These are phyloP conservation scores for Hanseniaspora pseudoguilliermondii DNA, from an alignment of 805 yeast genomes.

Conservation along the genomic window DNA sequence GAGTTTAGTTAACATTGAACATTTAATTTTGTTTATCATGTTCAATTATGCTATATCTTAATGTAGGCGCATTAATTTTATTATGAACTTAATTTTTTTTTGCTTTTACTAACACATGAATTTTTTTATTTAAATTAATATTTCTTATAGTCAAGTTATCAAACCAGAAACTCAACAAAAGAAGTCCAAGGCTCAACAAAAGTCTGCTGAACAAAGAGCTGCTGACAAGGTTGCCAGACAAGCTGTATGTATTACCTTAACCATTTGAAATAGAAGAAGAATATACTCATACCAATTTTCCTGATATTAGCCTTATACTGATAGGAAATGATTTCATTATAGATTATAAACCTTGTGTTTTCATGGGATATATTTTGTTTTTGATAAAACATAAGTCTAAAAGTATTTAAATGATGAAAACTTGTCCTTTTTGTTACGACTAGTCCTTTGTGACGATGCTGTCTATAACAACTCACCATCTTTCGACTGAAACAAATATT, in stretches of 20 bases:
- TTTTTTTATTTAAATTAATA: background rate
- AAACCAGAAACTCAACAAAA: conserved; percentile 78
- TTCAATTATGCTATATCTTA: background rate
- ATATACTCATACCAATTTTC: background rate
- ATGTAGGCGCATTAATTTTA: conserved; percentile 9
- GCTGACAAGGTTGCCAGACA: conserved; percentile 68
- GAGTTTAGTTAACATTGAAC: background rate
- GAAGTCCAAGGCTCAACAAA: conserved; percentile 67
- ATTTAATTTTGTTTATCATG: background rate
- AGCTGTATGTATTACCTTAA: conserved; percentile 49
- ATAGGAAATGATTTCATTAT: background rate
- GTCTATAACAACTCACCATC: conserved; percentile 62
- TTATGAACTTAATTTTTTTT: background rate
- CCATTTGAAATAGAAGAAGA: too few relatives aligned
- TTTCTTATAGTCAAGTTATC: conserved; percentile 30
- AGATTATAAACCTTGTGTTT: background rate
- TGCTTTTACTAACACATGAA: conserved; percentile 5
- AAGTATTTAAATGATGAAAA: conserved; percentile 34
- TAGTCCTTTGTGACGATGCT: conserved; percentile 50
- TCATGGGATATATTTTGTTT: conserved; percentile 13
- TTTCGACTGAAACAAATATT: conserved; percentile 45
- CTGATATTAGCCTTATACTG: background rate
- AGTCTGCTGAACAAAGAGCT: conserved; percentile 63
- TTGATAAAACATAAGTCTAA: background rate
- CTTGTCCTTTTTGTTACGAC: conserved; percentile 38